Conservation (phyloP, 495 filamentous ascomycete genomes). For the Penicillium coffeae region DNA sequence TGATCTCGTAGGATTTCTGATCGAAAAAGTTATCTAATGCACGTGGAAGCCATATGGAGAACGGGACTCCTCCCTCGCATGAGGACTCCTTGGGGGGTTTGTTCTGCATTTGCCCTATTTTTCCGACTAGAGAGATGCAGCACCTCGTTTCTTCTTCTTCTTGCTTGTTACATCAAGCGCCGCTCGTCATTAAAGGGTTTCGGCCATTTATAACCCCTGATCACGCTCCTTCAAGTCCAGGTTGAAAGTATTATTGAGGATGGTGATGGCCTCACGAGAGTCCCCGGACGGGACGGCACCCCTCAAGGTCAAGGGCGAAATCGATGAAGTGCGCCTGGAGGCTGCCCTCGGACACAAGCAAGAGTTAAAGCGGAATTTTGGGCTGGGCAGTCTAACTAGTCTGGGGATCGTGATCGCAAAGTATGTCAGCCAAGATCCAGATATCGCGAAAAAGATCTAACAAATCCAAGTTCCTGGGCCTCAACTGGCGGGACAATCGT, state of each 20-base stretch:
- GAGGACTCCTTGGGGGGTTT: slow-evolving; percentile 16
- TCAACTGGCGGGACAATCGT: slow-evolving; percentile 43
- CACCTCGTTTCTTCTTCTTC: slow-evolving; percentile 6
- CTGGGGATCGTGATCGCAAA: slow-evolving; percentile 46
- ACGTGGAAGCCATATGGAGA: slow-evolving; percentile 30
- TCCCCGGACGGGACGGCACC: slow-evolving; percentile 8
- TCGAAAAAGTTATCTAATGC: slow-evolving; percentile 5
- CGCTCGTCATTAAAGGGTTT: neutral
- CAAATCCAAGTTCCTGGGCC: slow-evolving; percentile 35
- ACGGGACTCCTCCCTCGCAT: slow-evolving; percentile 13
- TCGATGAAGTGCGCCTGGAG: slow-evolving; percentile 40
- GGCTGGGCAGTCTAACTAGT: slow-evolving; percentile 41
- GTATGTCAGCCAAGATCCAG: slow-evolving; percentile 24
- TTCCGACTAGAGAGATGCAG: slow-evolving; percentile 9
- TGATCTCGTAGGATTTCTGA: slow-evolving; percentile 6
- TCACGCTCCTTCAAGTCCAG: neutral
- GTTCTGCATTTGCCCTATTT: slow-evolving; percentile 8
- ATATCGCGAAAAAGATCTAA: neutral
- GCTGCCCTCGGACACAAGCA: slow-evolving; percentile 45
- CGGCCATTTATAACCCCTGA: neutral
- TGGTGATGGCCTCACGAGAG: slow-evolving; percentile 7
- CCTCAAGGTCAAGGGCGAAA: slow-evolving; percentile 15
- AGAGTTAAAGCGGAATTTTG: slow-evolving; percentile 37
- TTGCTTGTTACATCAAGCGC: too few relatives aligned
- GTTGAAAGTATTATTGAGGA: slow-evolving; percentile 1